Conservation (phyloP, 768 basidiomycete species). For the Cytidiella melzeri region DNA sequence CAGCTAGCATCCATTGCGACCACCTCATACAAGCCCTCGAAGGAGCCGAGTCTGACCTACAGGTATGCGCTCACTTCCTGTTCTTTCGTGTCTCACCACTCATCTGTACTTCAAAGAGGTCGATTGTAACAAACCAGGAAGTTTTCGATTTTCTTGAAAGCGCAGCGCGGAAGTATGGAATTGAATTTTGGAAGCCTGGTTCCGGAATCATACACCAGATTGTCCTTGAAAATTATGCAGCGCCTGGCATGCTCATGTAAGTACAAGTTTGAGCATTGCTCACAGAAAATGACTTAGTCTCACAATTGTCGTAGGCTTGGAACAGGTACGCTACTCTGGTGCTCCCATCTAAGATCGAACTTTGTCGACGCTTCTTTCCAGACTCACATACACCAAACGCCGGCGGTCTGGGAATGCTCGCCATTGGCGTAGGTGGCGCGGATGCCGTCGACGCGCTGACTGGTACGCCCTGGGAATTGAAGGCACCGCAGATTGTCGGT, state of each 20-base stretch:
- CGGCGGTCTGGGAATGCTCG: conserved; percentile 91
- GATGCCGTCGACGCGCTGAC: conserved; percentile 99
- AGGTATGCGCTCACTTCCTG: conserved; percentile 38
- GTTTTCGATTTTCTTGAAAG: conserved; percentile 97
- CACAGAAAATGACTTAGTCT: background rate
- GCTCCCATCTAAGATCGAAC: too few species aligned
- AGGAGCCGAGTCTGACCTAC: conserved; percentile 80
- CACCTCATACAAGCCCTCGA: conserved; percentile 93
- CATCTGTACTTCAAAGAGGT: conserved; percentile 37
- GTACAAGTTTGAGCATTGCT: conserved; percentile 23
- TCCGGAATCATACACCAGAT: conserved; percentile 97
- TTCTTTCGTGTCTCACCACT: background rate
- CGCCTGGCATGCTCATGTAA: conserved; percentile 89
- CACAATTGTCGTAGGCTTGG: too few species aligned
- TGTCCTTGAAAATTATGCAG: conserved; percentile 95
- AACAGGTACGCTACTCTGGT: conserved; percentile 45
- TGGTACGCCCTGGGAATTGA: conserved; percentile 96
- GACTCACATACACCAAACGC: conserved; percentile 99
- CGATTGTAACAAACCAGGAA: conserved; percentile 86
- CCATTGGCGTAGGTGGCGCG: conserved; percentile 98
- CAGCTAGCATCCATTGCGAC: conserved; percentile 93
- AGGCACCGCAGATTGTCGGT: conserved; percentile 84
- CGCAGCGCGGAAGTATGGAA: conserved; percentile 84
- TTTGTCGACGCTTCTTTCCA: conserved; percentile 19
- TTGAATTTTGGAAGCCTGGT: conserved; percentile 97